These are phyloP conservation scores for Spongospora subterranea DNA, from an alignment of 208 protist species.

Conservation along the genomic window DNA sequence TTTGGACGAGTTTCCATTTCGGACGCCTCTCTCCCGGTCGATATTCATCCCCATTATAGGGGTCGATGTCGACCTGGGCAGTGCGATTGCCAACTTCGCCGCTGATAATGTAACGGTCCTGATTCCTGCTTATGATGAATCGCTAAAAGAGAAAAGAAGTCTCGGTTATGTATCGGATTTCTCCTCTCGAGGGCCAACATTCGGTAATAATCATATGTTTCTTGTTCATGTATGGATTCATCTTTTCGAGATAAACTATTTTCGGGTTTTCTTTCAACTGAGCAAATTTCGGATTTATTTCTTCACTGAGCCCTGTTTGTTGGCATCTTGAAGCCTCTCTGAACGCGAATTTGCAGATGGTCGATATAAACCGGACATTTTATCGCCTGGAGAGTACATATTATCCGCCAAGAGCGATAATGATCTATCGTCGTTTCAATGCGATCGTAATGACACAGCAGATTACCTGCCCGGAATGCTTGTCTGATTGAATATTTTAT, in stretches of 20 bases:
- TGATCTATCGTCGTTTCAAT: neutral
- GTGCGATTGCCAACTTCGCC: neutral
- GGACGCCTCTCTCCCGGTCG: neutral
- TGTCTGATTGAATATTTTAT: neutral
- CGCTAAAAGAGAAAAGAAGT: conserved; percentile 49
- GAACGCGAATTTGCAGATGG: neutral
- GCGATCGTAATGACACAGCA: conserved; percentile 44
- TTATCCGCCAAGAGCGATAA: conserved; percentile 41
- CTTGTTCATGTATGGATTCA: no score
- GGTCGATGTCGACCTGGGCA: neutral
- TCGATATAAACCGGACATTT: conserved; percentile 63
- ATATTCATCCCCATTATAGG: neutral
- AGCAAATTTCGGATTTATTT: no score
- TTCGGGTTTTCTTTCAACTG: no score
- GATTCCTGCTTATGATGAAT: conserved; percentile 17
- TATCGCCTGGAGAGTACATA: conserved; percentile 58
- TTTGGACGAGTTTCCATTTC: neutral
- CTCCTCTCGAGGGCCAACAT: conserved; percentile 35
- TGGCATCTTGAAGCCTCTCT: neutral
- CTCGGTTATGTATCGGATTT: conserved; percentile 49
- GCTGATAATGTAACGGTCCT: neutral
- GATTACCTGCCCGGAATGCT: neutral
- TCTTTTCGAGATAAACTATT: no score
- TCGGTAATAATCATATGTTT: neutral
- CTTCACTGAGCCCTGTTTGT: no score